Evolutionary conservation across 805 yeast species (phyloP), one percentile per base, ranked within the genome.

Genomic region (Candida lessepsii): DNA sequence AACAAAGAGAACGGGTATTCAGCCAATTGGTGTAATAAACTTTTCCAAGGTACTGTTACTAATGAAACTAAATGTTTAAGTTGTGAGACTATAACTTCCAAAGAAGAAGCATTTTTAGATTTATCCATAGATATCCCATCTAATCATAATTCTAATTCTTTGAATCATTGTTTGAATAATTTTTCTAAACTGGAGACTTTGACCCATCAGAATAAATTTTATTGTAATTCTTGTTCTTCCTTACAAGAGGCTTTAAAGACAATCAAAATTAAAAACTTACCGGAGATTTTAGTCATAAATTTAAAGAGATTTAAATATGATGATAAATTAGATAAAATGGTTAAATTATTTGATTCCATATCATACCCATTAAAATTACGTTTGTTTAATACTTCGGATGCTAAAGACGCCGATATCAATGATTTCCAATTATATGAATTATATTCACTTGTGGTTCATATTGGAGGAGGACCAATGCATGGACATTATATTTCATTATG

Each of bases 391-490:
- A 81, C 91, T 21, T 77, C 89, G 0, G 47, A 49, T 11, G n/a
- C 36, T 23, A 35, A 29, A n/a, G 38, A 38, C 8, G 40, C 35
- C 3, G 34, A 34, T 4, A n/a, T n/a, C n/a, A 78, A 76, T 51
- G 62, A 59, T 21, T 59, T 59, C 39, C 51, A 58, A 9, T 69
- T 81, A 14, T 93, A 89, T 54, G 96, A 90, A 52, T 65, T 93
- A 37, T 83, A 80, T 47, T 87, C 91, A 0, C 81, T 91, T 30
- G 93, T 93, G 9, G 89, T 93, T 9, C 99, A 93, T 57, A 81
- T 93, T 50, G 99, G 99, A 5, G 95, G 96, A 3, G 97, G 98
- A 0, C 97, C 98, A 1, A 89, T 88, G 67, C 96, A 90, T 63
- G 99, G 99, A 0, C 99, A 93, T 58, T 93, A 93, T 59, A 91